Percentiles rank a stretch among this genome's conserved stretches.
Evolutionary conservation across 2,329 filamentous ascomycete species (phyloP).

Genomic region (Pseudogymnoascus sp.): DNA sequence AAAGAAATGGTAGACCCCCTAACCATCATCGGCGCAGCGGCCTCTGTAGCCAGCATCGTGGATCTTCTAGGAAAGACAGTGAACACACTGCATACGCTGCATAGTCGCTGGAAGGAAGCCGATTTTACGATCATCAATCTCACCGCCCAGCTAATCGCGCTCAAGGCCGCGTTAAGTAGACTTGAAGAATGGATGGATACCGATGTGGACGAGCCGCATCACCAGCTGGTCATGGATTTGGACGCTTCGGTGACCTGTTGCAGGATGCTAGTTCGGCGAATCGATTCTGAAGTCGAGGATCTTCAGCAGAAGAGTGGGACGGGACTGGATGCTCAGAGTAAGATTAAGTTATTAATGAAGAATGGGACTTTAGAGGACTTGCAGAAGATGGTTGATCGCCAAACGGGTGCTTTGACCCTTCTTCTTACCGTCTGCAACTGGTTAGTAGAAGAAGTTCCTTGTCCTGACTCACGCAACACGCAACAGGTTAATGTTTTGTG

Average conservation of each 20-base stretch:
- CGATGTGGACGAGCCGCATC: conserved; percentile 14
- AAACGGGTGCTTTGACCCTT: background rate
- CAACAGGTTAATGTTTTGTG: conserved; percentile 14
- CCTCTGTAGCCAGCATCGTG: background rate
- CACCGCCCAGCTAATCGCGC: background rate
- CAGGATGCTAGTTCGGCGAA: conserved; percentile 9
- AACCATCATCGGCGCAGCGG: background rate
- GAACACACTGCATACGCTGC: background rate
- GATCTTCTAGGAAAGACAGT: background rate
- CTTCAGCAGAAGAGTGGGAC: background rate
- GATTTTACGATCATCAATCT: background rate
- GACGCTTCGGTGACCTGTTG: conserved; percentile 14
- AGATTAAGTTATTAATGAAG: background rate
- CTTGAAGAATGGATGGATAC: conserved; percentile 16
- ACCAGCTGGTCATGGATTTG: conserved; percentile 16
- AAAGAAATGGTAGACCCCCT: background rate
- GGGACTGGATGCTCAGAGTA: background rate
- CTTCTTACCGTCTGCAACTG: background rate
- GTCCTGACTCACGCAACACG: conserved; percentile 9
- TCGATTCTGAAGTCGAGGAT: background rate
- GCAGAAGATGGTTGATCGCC: background rate
- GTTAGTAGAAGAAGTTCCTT: background rate
- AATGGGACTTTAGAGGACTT: background rate
- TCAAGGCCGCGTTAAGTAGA: conserved; percentile 13
- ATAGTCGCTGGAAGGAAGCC: background rate